These are phyloP conservation scores for Selenicereus undatus DNA, from an alignment of 148 eudicot genomes.

Conservation along the genomic window DNA sequence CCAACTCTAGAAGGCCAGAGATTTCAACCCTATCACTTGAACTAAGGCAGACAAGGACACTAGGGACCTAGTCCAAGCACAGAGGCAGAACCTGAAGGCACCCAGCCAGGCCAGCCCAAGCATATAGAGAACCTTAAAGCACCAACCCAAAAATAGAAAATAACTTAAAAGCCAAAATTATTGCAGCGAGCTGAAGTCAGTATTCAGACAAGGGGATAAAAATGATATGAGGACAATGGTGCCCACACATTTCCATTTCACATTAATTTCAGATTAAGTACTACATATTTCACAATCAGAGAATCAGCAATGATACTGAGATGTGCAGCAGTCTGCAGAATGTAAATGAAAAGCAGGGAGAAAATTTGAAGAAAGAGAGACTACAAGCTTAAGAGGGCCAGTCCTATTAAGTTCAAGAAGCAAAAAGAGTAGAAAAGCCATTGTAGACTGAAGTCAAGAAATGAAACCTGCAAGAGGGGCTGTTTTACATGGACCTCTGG, in stretches of 20 bases:
- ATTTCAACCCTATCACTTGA: neutral
- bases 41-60: neutral
- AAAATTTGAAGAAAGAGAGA: neutral
- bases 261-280: neutral
- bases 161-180: neutral
- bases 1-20: neutral
- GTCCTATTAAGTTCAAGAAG: neutral
- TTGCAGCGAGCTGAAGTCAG: neutral
- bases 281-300: neutral
- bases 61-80: neutral
- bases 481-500: neutral
- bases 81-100: neutral
- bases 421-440: neutral
- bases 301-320: neutral
- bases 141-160: neutral
- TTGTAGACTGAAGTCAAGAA: neutral
- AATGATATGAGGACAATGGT: neutral
- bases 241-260: neutral
- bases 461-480: neutral
- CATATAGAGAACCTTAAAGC: neutral
- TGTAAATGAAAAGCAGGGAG: neutral
- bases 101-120: neutral
- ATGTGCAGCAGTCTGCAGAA: neutral
- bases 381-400: neutral
- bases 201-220: neutral